phyloP scores from a whole-genome alignment of 2,329 filamentous ascomycete species.

The Chaetomiaceae sp. region DNA sequence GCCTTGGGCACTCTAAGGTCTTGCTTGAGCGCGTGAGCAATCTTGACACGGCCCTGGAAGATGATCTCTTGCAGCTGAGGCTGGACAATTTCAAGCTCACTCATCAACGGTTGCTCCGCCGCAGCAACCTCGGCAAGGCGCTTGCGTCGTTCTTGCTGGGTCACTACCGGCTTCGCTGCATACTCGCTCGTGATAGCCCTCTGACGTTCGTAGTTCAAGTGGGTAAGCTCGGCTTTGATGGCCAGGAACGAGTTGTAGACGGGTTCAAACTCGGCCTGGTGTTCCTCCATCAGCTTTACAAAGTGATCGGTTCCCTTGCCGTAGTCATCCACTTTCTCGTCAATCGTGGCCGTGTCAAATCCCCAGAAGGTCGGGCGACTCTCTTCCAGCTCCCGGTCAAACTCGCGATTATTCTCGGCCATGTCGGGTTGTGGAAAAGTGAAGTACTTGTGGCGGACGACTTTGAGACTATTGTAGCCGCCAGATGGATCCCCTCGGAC shows the following conservation, averaged over 20 bases:
- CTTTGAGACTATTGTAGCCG: neutral
- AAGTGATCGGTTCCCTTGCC: neutral
- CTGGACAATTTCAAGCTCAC: neutral
- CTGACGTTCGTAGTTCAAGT: neutral
- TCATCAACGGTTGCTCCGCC: neutral
- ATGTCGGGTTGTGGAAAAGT: conserved; percentile 13
- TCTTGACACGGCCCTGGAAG: neutral
- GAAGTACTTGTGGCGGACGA: neutral
- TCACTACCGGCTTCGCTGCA: neutral
- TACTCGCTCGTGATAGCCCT: neutral
- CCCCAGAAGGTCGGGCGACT: neutral
- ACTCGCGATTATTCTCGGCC: conserved; percentile 1
- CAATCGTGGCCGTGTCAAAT: neutral
- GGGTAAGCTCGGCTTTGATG: neutral
- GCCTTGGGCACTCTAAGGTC: conserved; percentile 1
- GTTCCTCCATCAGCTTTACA: neutral
- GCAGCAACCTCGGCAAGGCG: neutral
- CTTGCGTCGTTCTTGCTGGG: neutral
- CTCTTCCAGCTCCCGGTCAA: conserved; percentile 6
- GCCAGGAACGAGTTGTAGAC: neutral
- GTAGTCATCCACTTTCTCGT: neutral
- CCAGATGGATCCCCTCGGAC: neutral
- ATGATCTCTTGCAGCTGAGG: neutral
- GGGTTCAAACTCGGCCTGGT: neutral
- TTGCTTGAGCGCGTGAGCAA: neutral